Evolutionary conservation across 345 rosid genomes (phyloP).

Genomic region (Citrus sinensis): DVS_A1.0 CM039168.1:29282001-29282500

Average conservation of each 20-base stretch:
- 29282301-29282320: constrained; percentile 33
- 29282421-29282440: constrained; percentile 57
- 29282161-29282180: constrained; percentile 47
- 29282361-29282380: constrained; percentile 39
- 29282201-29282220: constrained; percentile 52
- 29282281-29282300: constrained; percentile 25
- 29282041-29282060: constrained; percentile 35
- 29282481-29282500: constrained; percentile 25
- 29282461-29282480: constrained; percentile 34
- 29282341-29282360: constrained; percentile 50
- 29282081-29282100: constrained; percentile 44
- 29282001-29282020: constrained; percentile 38
- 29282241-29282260: constrained; percentile 25
- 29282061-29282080: constrained; percentile 48
- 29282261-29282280: constrained; percentile 32
- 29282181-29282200: constrained; percentile 53
- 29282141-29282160: constrained; percentile 34
- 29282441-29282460: constrained; percentile 17
- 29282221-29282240: constrained; percentile 50
- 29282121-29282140: constrained; percentile 43
- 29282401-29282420: constrained; percentile 46
- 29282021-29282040: constrained; percentile 42
- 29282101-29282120: constrained; percentile 18
- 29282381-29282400: constrained; percentile 35
- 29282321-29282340: constrained; percentile 39